Conservation (phyloP, 345 rosid genomes). For the Ceriops decandra region DNA sequence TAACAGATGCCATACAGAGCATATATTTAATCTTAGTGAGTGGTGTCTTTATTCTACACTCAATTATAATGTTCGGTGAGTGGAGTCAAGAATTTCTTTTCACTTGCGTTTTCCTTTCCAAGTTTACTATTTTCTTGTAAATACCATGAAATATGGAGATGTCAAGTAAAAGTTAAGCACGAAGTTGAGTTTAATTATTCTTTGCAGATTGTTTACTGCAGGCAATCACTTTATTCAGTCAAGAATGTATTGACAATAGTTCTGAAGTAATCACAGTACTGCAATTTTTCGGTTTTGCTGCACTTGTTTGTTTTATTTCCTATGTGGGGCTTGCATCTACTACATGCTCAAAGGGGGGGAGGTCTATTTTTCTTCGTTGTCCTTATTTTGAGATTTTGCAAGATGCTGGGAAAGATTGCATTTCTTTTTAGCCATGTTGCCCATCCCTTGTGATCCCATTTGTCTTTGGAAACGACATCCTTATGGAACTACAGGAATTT, state of each 20-base stretch:
- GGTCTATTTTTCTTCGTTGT: too few species aligned
- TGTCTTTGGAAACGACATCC: too few species aligned
- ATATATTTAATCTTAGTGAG: slow-evolving; percentile 21
- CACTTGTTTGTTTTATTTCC: too few species aligned
- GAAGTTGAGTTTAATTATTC: slow-evolving; percentile 32
- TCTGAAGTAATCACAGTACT: neutral
- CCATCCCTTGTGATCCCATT: too few species aligned
- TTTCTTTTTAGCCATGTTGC: too few species aligned
- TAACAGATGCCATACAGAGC: slow-evolving; percentile 23
- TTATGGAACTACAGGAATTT: too few species aligned
- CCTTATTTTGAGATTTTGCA: too few species aligned
- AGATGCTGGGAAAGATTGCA: too few species aligned
- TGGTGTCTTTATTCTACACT: slow-evolving; percentile 16
- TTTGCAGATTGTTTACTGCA: slow-evolving; percentile 16
- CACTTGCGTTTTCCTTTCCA: slow-evolving; percentile 17
- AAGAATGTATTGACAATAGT: neutral
- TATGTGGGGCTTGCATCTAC: too few species aligned
- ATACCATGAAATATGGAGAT: slow-evolving; percentile 31
- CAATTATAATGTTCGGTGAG: slow-evolving; percentile 27
- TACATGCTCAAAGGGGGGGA: neutral
- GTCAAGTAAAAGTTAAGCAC: slow-evolving; percentile 27
- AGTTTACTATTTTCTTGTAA: slow-evolving; percentile 33
- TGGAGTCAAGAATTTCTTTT: slow-evolving; percentile 14
- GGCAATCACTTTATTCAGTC: neutral
- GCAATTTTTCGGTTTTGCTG: neutral